Percentiles rank a stretch among this genome's conserved stretches.
phyloP scores from a whole-genome alignment of 495 filamentous ascomycete genomes.

The Podospora pseudoanserina region DNA sequence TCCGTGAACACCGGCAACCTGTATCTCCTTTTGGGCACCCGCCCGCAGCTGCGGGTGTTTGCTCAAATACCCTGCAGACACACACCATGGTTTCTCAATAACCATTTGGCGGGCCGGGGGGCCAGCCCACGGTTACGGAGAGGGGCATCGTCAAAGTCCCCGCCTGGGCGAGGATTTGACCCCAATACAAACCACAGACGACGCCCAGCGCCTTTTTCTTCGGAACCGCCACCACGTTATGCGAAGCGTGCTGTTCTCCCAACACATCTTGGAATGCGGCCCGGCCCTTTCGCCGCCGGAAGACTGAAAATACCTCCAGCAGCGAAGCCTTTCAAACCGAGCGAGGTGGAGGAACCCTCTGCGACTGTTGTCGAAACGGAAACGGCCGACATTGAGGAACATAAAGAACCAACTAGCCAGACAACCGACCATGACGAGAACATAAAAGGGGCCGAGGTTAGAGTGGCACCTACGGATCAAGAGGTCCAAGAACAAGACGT shows the following conservation, averaged over 20 bases:
- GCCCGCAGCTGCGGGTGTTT: slow-evolving; percentile 51
- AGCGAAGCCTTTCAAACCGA: not conserved
- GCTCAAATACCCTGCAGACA: slow-evolving; percentile 48
- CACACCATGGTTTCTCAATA: slow-evolving; percentile 47
- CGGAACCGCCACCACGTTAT: not conserved
- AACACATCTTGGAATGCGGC: not conserved
- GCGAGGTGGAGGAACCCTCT: not conserved
- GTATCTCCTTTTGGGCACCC: slow-evolving; percentile 37
- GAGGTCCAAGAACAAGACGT: not conserved
- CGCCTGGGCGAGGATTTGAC: not conserved
- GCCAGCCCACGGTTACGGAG: slow-evolving; percentile 35
- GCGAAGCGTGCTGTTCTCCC: not conserved
- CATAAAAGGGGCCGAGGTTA: not conserved
- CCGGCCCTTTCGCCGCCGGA: not conserved
- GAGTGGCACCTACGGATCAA: not conserved
- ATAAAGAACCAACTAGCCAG: not conserved
- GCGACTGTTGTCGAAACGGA: not conserved
- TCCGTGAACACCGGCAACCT: slow-evolving; percentile 39
- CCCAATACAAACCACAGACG: not conserved
- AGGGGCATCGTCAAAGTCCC: not conserved
- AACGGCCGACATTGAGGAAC: not conserved
- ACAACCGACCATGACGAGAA: not conserved
- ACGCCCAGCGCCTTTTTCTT: not conserved
- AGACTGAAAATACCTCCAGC: not conserved
- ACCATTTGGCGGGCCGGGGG: slow-evolving; percentile 49